phyloP scores from a whole-genome alignment of 129 eudicot genomes.

The Cynara cardunculus region DNA sequence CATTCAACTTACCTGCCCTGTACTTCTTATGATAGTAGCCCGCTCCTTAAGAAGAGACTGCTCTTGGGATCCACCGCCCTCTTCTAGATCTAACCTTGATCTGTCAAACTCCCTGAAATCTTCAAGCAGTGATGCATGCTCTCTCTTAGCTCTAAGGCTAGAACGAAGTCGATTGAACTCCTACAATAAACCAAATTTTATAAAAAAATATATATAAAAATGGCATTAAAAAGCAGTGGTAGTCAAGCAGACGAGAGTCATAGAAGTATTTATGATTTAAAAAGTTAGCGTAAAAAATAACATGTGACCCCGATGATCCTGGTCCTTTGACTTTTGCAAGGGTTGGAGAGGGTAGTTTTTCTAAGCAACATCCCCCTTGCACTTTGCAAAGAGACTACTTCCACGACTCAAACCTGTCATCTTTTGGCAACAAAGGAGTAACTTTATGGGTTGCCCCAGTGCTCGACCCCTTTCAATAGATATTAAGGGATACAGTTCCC shows the following conservation, averaged over 20 bases:
- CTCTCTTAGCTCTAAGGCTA: conserved; percentile 90
- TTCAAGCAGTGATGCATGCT: conserved; percentile 93
- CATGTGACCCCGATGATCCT: not conserved
- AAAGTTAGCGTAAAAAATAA: not conserved
- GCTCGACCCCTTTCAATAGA: not conserved
- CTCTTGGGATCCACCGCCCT: conserved; percentile 68
- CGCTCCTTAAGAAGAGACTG: conserved; percentile 89
- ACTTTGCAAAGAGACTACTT: not conserved
- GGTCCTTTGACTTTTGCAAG: not conserved
- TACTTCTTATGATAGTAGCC: conserved; percentile 62
- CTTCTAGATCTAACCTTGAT: conserved; percentile 86
- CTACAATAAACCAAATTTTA: conserved; percentile 35
- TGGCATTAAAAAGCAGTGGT: not conserved
- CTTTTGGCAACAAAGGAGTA: not conserved
- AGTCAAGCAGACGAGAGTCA: not conserved
- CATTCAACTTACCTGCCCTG: conserved; percentile 68
- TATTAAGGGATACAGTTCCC: not conserved
- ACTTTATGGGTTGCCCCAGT: not conserved
- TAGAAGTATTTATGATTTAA: not conserved
- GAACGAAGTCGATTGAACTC: conserved; percentile 83
- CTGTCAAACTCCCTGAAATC: conserved; percentile 92
- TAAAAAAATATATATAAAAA: not conserved
- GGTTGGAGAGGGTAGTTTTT: not conserved
- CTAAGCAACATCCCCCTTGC: not conserved
- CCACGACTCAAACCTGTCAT: not conserved